These are phyloP conservation scores for Telfairia occidentalis DNA, from an alignment of 331 rosid species.

Conservation along the genomic window DNA sequence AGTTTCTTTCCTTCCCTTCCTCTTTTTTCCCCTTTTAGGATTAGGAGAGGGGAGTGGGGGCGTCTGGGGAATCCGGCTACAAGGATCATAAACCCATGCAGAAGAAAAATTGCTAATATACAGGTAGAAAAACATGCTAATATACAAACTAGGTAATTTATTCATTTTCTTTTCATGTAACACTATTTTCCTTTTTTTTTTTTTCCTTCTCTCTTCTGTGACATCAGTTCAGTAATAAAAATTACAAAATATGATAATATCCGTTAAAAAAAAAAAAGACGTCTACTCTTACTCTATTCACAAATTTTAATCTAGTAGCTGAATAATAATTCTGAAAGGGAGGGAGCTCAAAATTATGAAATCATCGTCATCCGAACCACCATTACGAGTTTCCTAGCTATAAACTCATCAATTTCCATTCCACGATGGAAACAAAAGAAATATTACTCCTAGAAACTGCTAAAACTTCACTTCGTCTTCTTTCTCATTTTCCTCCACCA, in stretches of 20 bases:
- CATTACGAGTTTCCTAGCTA: conserved; percentile 1
- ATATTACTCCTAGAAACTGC: not conserved
- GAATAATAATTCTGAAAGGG: not conserved
- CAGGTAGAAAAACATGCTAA: not conserved
- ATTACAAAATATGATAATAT: conserved; percentile 5
- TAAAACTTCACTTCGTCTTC: not conserved
- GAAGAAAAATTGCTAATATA: not conserved
- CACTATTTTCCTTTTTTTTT: not conserved
- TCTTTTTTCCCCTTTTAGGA: no score
- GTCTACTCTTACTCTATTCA: conserved; percentile 11
- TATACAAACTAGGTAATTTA: not conserved
- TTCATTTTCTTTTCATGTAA: conserved; percentile 2
- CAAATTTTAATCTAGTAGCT: conserved; percentile 7
- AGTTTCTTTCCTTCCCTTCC: no score
- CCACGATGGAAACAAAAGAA: not conserved
- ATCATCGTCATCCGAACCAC: conserved; percentile 4
- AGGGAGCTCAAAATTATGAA: conserved; percentile 5
- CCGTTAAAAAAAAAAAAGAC: not conserved
- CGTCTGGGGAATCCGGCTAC: not conserved
- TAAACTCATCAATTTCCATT: not conserved
- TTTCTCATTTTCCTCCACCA: not conserved
- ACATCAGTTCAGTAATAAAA: conserved; percentile 5
- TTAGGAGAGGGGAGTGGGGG: not conserved
- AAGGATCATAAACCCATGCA: not conserved
- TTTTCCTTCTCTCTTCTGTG: not conserved